Conservation (phyloP, 768 basidiomycete species). For the Gymnopilus dilepis region DNA sequence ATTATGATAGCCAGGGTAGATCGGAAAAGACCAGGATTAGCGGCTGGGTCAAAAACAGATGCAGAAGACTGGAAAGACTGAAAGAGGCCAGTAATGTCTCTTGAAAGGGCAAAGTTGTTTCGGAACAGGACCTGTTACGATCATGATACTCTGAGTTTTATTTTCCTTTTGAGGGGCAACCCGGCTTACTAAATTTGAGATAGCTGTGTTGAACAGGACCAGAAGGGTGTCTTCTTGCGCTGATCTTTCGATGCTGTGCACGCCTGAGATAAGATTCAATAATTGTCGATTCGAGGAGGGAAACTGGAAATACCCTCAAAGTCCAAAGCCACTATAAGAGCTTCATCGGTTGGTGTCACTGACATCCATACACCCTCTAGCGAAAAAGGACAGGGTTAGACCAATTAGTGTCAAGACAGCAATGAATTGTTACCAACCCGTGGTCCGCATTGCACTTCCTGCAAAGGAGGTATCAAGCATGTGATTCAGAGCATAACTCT, state of each 20-base stretch:
- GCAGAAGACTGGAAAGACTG: slow-evolving; percentile 67
- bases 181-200: slow-evolving; percentile 65
- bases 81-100: slow-evolving; percentile 65
- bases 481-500: slow-evolving; percentile 64
- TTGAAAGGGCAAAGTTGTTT: slow-evolving; percentile 66
- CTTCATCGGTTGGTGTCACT: slow-evolving; percentile 61
- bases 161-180: too few relatives aligned
- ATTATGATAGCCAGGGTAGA: slow-evolving; percentile 67
- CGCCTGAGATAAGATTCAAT: slow-evolving; percentile 38
- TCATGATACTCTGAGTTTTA: neutral
- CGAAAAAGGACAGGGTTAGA: neutral
- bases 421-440: slow-evolving; percentile 32
- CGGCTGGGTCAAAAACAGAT: slow-evolving; percentile 59
- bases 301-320: slow-evolving; percentile 57
- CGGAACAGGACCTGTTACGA: slow-evolving; percentile 71
- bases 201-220: slow-evolving; percentile 67
- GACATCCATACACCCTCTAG: slow-evolving; percentile 71
- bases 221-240: slow-evolving; percentile 67
- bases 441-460: slow-evolving; percentile 70
- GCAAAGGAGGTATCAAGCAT: slow-evolving; percentile 69
- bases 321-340: slow-evolving; percentile 61
- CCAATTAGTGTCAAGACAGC: neutral
- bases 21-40: slow-evolving; percentile 63
- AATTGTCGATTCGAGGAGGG: slow-evolving; percentile 11
- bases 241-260: slow-evolving; percentile 67